phyloP scores from a whole-genome alignment of 305 asterid genomes.

The Rubia peregrina region DNA sequence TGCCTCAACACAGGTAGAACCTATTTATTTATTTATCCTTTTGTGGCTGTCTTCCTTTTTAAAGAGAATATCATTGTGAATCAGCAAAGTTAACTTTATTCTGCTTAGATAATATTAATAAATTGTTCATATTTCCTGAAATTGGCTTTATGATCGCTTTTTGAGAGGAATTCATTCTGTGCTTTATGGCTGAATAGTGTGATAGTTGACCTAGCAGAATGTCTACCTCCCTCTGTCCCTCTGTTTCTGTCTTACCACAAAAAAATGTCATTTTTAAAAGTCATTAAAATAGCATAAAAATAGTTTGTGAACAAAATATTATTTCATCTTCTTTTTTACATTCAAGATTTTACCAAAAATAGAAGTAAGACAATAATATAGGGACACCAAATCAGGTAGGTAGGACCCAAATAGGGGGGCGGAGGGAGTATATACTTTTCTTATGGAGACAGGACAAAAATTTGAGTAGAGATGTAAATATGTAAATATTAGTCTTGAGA shows the following conservation, averaged over 20 bases:
- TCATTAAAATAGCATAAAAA: too few relatives aligned
- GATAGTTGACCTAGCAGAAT: not conserved
- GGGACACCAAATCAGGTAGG: too few relatives aligned
- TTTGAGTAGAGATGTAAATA: not conserved
- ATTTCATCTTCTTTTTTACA: too few relatives aligned
- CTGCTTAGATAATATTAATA: not conserved
- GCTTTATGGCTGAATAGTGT: not conserved
- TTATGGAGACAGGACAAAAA: not conserved
- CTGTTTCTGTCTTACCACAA: too few relatives aligned
- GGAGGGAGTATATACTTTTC: too few relatives aligned
- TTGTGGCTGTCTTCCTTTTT: not conserved
- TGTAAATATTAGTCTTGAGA: not conserved
- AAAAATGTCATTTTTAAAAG: too few relatives aligned
- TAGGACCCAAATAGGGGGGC: too few relatives aligned
- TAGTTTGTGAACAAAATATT: too few relatives aligned
- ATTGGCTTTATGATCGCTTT: not conserved
- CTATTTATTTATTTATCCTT: not conserved
- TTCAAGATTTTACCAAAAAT: too few relatives aligned
- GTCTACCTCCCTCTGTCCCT: not conserved
- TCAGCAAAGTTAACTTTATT: not conserved
- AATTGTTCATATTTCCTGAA: not conserved
- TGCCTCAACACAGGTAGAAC: slow-evolving; percentile 83
- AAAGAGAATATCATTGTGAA: too few relatives aligned
- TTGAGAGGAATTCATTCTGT: not conserved
- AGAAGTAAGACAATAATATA: too few relatives aligned